A percentile compares a stretch with the other conserved stretches of the same genome.
Evolutionary conservation across 306 rosid genomes (phyloP).

Genomic region (Cicer yamashitae): DNA sequence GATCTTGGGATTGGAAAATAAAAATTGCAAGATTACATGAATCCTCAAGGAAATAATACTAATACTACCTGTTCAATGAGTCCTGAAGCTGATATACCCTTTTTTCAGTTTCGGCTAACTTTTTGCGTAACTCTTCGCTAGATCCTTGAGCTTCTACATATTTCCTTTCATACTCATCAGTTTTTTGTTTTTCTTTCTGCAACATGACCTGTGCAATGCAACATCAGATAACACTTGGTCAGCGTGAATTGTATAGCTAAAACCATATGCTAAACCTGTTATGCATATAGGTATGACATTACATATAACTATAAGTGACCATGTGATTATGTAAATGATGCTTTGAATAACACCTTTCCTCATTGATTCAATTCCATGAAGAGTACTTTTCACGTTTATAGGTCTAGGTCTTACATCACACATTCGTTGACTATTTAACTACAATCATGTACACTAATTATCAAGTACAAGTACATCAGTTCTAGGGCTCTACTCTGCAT

Average conservation of each 20-base stretch:
- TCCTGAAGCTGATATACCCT: conserved; percentile 84
- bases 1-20: conserved; percentile 27
- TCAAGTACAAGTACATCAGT: not conserved
- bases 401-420: conserved; percentile 34
- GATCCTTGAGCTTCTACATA: conserved; percentile 63
- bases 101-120: conserved; percentile 74
- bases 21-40: conserved; percentile 39
- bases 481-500: conserved; percentile 8
- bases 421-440: conserved; percentile 32
- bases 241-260: conserved; percentile 31
- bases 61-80: conserved; percentile 84
- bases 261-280: conserved; percentile 37
- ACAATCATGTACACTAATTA: conserved; percentile 23
- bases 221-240: conserved; percentile 28
- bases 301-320: conserved; percentile 14
- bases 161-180: conserved; percentile 72
- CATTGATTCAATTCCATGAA: conserved; percentile 32
- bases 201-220: conserved; percentile 62
- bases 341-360: conserved; percentile 31
- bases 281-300: conserved; percentile 10
- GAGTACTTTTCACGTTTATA: conserved; percentile 32
- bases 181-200: conserved; percentile 72
- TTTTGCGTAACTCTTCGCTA: conserved; percentile 64
- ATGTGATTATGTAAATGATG: conserved; percentile 33
- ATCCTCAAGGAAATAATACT: conserved; percentile 49